Base-by-base conservation (phyloP, 306 rosid species). In the Pyrus pyrifolia region DNA sequence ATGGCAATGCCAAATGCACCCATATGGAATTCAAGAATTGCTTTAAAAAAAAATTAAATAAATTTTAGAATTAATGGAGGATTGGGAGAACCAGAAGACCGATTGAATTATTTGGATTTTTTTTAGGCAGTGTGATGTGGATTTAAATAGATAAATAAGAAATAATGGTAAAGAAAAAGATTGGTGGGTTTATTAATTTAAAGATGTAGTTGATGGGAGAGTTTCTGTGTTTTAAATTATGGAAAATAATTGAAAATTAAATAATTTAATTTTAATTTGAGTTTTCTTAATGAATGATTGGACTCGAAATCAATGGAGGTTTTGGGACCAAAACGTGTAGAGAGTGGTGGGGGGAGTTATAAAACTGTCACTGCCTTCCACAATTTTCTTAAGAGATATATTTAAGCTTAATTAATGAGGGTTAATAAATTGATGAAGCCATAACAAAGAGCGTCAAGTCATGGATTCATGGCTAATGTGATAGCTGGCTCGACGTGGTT, bases 1-100 rank as follows among this genome's bases (percentile, higher is more conserved):
- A 70, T 11, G 74, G 45, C 45, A 51, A 30, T 51, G 18, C 63
- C 74, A 17, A 70, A 11, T 49, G 74, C 62, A 52, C 74, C 74
- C 74, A 70, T 70, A 29, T 52, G 29, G 27, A 40, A 40, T 8
- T 40, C 11, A 70, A 70, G 27, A 70, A 45, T 6, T 51, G 40
- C 40, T 35, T 0, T 5, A 35, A 35, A 35, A 35, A 35, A 35
- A 35, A 35, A 6, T 25, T 35, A 35, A 35, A 35, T 35, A 35
- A 40, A 40, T 2, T 40, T 3, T 51, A 70, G 27, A 70, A 45
- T 6, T 51, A 68, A 23, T 23, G 66, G 31, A 61, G 31, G 12
- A 11, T 15, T 4, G 8, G 27, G 15, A 2, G 33, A 27, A 25
- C 25, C 5, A 15, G 6, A 11, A 31, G 66, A 13, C 4, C 17